A percentile compares a stretch with the other conserved stretches of the same genome.
Evolutionary conservation across 176 grass and related monocot species (phyloP).

Genomic region (Lolium perenne): DNA sequence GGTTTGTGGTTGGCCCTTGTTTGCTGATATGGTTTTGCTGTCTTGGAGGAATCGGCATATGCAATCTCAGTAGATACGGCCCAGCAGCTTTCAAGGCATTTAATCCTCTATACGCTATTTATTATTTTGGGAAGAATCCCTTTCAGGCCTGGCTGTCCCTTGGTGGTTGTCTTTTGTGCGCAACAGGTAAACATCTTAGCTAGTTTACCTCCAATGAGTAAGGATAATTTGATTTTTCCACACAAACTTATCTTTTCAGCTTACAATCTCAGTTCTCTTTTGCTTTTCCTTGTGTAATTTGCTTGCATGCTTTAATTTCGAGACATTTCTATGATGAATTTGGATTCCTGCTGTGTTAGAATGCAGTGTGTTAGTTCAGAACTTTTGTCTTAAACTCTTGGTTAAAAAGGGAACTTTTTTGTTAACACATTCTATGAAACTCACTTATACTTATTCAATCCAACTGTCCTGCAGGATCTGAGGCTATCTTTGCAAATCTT

Average conservation of each 20-base stretch:
- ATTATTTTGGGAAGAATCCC: conserved; percentile 86
- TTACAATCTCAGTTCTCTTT: conserved; percentile 6
- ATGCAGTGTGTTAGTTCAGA: not conserved
- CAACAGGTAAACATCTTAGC: conserved; percentile 66
- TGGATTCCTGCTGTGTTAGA: not conserved
- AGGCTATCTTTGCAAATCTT: conserved; percentile 97
- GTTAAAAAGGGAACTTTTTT: not conserved
- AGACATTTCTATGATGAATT: conserved; percentile 14
- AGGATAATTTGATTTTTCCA: not conserved
- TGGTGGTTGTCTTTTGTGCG: conserved; percentile 87
- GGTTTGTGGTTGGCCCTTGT: conserved; percentile 82
- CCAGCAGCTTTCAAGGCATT: conserved; percentile 74
- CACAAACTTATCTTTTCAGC: conserved; percentile 3
- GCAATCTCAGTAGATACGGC: conserved; percentile 85
- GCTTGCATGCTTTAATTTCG: not conserved
- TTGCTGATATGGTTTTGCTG: conserved; percentile 98
- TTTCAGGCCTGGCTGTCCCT: conserved; percentile 87
- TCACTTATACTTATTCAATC: conserved; percentile 35
- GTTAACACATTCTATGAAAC: conserved; percentile 13
- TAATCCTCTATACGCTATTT: conserved; percentile 84
- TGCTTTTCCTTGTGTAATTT: conserved; percentile 28
- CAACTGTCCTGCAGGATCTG: conserved; percentile 75
- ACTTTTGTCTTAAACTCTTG: conserved; percentile 19
- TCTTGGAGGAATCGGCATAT: conserved; percentile 85
- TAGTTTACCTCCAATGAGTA: conserved; percentile 9